A percentile compares a stretch with the other conserved stretches of the same genome.
Evolutionary conservation across 2,329 filamentous ascomycete genomes (phyloP).

Genomic region (Didymella arachidicola): DNA sequence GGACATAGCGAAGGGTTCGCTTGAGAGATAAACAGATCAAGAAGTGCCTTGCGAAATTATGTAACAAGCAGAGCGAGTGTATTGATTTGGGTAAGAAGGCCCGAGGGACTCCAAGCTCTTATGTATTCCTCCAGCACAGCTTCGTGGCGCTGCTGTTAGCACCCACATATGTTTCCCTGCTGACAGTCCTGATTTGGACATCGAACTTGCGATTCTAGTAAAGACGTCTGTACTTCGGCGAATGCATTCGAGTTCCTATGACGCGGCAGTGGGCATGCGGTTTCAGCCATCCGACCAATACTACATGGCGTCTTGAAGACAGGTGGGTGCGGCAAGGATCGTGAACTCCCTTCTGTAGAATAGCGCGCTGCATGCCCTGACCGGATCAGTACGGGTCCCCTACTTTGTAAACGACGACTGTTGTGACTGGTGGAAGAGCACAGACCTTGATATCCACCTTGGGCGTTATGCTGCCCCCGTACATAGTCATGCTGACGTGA

Average conservation of each 20-base stretch:
- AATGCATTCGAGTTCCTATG: neutral
- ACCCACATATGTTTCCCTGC: neutral
- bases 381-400: conserved; percentile 2
- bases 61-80: neutral
- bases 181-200: neutral
- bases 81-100: neutral
- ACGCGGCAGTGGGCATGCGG: conserved; percentile 5
- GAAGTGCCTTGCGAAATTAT: neutral
- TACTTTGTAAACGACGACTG: neutral
- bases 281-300: neutral
- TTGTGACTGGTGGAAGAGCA: conserved; percentile 13
- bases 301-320: neutral
- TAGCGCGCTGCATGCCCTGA: neutral
- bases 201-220: neutral
- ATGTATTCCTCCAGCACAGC: conserved; percentile 1
- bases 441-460: neutral
- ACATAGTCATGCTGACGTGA: conserved; percentile 1
- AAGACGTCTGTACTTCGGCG: neutral
- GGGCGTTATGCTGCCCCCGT: conserved; percentile 1
- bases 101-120: conserved; percentile 6
- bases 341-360: neutral
- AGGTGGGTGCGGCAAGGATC: neutral
- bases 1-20: conserved; percentile 4
- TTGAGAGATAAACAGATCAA: neutral
- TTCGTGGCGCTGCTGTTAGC: neutral